Base-by-base conservation (phyloP, 1,284 basidiomycete genomes). In the Thelephora terrestris region DNA sequence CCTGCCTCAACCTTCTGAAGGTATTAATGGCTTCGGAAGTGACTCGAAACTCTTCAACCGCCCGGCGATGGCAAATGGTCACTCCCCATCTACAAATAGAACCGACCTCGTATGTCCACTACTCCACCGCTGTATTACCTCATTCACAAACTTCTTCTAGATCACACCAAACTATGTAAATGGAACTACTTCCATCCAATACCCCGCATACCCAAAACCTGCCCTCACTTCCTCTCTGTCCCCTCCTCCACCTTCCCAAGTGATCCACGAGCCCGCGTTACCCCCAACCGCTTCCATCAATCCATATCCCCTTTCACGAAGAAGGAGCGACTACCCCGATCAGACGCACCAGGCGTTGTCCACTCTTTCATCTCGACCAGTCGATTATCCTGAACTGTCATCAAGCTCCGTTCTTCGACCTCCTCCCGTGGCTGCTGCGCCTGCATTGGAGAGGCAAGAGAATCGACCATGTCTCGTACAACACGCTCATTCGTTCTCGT, bases 281-380 rank as follows among this genome's bases (percentile, higher is more conserved):
- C 85, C 84, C 17, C 85, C 89, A 1, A 81, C 81, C 59, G 88
- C 85, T 10, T 89, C 89, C 29, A 78, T 88, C 55, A 85, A 82
- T 54, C 78, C 81, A 35, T 80, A 85, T 3, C 66, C 74, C 1
- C 66, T 87, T 3, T 75, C 87, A 0, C 77, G 89, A 16, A 74
- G 86, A 54, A 76, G 87, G 46, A 85, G 79, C 57, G 87, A 91
- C 55, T 90, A 82, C 58, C 69, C 86, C 47, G 88, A 92, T 58
- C 84, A 86, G 56, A 79, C 81, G 9, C 80, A 81, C 56, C 78
- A 88, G 59, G 73, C 82, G 1, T 71, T 85, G 44, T 76, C 81
- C 7, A 71, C 74, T 38, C 60, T 69, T 53, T 52, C 61, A n/a
- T 57, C 67, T 45, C 74, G 75, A 2, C 63, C 73, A 0, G 86